phyloP scores from a whole-genome alignment of 2,329 filamentous ascomycete species.

The Aspergillus ibericus region DNA sequence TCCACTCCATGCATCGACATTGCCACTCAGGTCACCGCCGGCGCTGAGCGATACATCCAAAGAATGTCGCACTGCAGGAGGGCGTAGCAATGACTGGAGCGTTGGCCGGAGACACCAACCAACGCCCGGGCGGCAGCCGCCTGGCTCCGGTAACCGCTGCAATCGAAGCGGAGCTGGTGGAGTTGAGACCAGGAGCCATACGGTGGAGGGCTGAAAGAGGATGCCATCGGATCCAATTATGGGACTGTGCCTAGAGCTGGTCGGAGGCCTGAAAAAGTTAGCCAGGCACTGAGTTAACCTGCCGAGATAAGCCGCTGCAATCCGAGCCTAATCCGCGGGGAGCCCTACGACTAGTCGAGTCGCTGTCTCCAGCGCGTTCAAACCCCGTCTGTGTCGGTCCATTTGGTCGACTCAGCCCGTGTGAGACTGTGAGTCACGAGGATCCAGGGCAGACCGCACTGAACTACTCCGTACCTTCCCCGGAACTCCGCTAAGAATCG shows the following conservation, averaged over 20 bases:
- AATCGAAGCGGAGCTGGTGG: background rate
- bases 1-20: conserved; percentile 3
- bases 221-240: background rate
- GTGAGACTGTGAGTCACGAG: background rate
- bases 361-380: background rate
- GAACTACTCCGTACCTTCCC: background rate
- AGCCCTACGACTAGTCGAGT: background rate
- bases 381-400: background rate
- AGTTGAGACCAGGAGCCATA: background rate
- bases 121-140: conserved; percentile 4
- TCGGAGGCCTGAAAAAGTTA: background rate
- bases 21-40: conserved; percentile 4
- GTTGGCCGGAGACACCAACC: background rate
- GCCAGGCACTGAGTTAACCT: background rate
- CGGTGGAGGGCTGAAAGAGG: background rate
- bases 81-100: background rate
- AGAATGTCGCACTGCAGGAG: conserved; percentile 8
- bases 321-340: background rate
- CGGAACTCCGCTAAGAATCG: conserved; percentile 8
- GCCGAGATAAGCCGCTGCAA: background rate
- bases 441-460: background rate
- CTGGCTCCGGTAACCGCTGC: background rate
- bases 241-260: background rate
- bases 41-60: conserved; percentile 1
- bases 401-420: background rate